Conservation (phyloP, 306 rosid species). For the Vicia sativa region DNA sequence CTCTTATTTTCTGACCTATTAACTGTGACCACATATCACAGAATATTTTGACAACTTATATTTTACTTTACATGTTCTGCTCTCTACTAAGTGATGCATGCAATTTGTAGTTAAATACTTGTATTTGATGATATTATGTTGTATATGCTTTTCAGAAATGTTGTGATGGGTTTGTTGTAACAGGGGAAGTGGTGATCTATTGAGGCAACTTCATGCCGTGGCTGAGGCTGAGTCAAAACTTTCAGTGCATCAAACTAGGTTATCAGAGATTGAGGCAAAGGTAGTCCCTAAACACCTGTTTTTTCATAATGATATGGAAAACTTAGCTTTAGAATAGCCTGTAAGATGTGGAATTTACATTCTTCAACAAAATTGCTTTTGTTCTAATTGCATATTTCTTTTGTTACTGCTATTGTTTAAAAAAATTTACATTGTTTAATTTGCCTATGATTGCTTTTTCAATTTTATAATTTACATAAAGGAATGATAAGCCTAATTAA, state of each 20-base stretch:
- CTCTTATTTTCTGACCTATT: constrained; percentile 25
- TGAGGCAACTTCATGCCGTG: constrained; percentile 80
- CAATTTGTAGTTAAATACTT: constrained; percentile 23
- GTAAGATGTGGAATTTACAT: constrained; percentile 1
- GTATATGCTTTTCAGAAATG: constrained; percentile 27
- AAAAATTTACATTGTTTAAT: background rate
- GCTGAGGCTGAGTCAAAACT: constrained; percentile 76
- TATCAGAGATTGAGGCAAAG: constrained; percentile 74
- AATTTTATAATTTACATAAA: background rate
- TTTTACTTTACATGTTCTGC: constrained; percentile 16
- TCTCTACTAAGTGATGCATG: constrained; percentile 30
- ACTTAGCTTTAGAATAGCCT: constrained; percentile 18
- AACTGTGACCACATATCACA: constrained; percentile 8
- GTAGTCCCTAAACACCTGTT: constrained; percentile 44
- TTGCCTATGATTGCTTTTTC: background rate
- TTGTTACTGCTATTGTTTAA: background rate
- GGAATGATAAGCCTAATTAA: constrained; percentile 12
- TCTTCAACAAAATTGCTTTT: constrained; percentile 21
- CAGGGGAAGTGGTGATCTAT: constrained; percentile 89
- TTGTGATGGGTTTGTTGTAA: constrained; percentile 36
- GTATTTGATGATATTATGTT: constrained; percentile 33
- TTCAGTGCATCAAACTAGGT: constrained; percentile 64
- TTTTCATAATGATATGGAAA: constrained; percentile 6
- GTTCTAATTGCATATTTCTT: constrained; percentile 1
- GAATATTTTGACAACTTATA: constrained; percentile 1